Conservation (phyloP, 495 filamentous ascomycete species). For the Lepidopterella palustris region DNA sequence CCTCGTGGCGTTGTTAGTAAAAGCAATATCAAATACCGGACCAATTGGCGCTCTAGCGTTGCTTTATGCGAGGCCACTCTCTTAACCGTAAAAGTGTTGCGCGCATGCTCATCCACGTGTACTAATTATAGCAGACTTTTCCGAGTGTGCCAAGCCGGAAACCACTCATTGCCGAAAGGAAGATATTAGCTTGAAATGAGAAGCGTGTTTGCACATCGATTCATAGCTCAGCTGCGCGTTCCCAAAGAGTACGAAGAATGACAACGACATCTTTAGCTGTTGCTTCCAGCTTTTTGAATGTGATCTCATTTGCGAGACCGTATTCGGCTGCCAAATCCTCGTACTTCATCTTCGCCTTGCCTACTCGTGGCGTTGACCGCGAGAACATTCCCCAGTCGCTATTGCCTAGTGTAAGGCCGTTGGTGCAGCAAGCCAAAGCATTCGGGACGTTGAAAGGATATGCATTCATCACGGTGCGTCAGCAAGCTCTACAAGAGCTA, state of each 20-base stretch:
- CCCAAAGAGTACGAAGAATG: neutral
- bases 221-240: neutral
- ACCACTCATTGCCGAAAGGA: neutral
- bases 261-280: conserved; percentile 2
- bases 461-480: conserved; percentile 29
- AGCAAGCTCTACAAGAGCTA: neutral
- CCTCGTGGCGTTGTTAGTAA: no score
- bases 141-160: no score
- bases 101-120: no score
- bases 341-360: no score
- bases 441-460: conserved; percentile 16
- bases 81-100: no score
- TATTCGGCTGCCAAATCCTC: neutral
- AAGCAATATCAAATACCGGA: no score
- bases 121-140: no score
- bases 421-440: neutral
- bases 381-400: conserved; percentile 30
- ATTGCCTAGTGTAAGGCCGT: neutral
- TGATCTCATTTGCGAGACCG: neutral
- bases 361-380: conserved; percentile 22
- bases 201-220: no score
- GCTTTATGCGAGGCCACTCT: no score
- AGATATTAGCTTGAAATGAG: conserved; percentile 4
- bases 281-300: conserved; percentile 4
- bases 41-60: no score